Conservation (phyloP, 2,329 filamentous ascomycete genomes). For the Zalaria obscura region DNA sequence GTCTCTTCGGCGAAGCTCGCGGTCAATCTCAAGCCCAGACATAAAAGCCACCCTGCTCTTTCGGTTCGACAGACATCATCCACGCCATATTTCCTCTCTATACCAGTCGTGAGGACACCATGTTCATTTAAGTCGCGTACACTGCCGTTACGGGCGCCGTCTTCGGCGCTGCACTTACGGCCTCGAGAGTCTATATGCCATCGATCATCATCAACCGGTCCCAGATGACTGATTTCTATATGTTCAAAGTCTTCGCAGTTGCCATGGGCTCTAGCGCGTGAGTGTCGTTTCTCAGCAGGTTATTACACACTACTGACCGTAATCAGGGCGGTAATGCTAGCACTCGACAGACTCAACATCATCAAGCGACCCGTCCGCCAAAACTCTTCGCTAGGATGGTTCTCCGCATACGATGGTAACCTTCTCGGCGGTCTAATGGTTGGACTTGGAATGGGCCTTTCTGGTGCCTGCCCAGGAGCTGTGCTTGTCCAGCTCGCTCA, state of each 20-base stretch:
- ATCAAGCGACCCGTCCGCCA: conserved; percentile 28
- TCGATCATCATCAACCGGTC: conserved; percentile 48
- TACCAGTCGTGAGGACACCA: no score
- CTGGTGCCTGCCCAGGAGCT: conserved; percentile 52
- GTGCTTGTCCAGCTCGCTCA: conserved; percentile 47
- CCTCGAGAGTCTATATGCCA: conserved; percentile 45
- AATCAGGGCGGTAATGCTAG: background rate
- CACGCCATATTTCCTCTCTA: no score
- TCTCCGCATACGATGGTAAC: conserved; percentile 50
- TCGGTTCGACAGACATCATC: no score
- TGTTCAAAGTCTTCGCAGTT: conserved; percentile 50
- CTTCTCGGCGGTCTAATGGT: conserved; percentile 47
- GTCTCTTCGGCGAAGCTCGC: no score
- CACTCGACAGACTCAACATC: conserved; percentile 1
- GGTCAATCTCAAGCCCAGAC: no score
- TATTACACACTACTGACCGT: background rate
- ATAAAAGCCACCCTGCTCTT: no score
- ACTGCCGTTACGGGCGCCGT: conserved; percentile 28
- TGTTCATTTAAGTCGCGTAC: no score
- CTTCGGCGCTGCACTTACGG: conserved; percentile 48
- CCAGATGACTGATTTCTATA: conserved; percentile 46
- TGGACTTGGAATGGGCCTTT: conserved; percentile 52
- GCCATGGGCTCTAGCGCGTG: conserved; percentile 50
- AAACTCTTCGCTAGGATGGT: conserved; percentile 30
- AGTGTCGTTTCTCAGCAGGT: conserved; percentile 14